Conservation (phyloP, 2,329 filamentous ascomycete species). For the Aspergillaceae sp. region DNA sequence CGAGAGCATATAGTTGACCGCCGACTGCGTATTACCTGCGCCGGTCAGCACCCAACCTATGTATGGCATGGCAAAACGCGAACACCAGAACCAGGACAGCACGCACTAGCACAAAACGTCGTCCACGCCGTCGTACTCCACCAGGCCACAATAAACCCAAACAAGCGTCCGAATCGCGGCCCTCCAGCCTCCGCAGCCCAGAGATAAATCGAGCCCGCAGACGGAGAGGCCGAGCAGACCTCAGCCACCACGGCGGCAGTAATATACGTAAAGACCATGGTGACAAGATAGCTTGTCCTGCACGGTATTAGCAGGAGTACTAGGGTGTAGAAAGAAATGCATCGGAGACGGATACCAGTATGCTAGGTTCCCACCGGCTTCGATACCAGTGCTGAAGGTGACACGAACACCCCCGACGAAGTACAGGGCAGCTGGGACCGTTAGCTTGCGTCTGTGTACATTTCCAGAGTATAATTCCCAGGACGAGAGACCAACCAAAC, state of each 20-base stretch:
- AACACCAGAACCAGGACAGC: background rate
- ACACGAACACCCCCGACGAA: slow-evolving; percentile 53
- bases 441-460: slow-evolving; percentile 23
- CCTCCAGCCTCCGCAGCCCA: slow-evolving; percentile 55
- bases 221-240: slow-evolving; percentile 51
- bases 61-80: too few relatives aligned
- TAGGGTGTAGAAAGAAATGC: background rate
- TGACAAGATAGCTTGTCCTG: slow-evolving; percentile 53
- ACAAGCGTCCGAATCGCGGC: slow-evolving; percentile 45
- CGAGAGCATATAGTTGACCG: slow-evolving; percentile 46
- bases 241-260: slow-evolving; percentile 54
- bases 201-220: slow-evolving; percentile 53
- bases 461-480: too few relatives aligned
- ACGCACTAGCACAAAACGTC: slow-evolving; percentile 46
- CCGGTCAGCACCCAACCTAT: background rate
- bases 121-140: slow-evolving; percentile 57
- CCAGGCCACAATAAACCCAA: slow-evolving; percentile 56
- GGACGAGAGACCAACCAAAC: slow-evolving; percentile 43
- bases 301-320: background rate
- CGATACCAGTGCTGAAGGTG: slow-evolving; percentile 55
- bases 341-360: slow-evolving; percentile 41
- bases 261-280: slow-evolving; percentile 53
- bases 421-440: slow-evolving; percentile 48
- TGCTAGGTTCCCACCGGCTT: slow-evolving; percentile 51
- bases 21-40: slow-evolving; percentile 42